Conservation (phyloP, 1,284 basidiomycete species). For the Marasmius oreades region DNA sequence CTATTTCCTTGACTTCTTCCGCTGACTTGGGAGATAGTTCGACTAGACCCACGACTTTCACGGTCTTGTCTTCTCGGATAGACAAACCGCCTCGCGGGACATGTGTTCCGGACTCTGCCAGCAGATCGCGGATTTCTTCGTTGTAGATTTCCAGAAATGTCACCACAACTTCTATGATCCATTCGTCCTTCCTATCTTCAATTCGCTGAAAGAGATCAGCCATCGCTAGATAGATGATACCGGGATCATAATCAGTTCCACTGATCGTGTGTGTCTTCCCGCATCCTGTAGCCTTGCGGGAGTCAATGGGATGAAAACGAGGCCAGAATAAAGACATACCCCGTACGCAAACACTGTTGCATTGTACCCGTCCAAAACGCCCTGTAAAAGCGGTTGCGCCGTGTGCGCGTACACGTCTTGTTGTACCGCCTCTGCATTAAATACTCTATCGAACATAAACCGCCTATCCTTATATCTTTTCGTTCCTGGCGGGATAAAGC, state of each 20-base stretch:
- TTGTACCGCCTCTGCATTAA: conserved; percentile 76
- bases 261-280: conserved; percentile 98
- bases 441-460: conserved; percentile 94
- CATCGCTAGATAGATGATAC: conserved; percentile 96
- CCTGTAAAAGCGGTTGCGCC: conserved; percentile 77
- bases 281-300: conserved; percentile 86
- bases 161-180: conserved; percentile 82
- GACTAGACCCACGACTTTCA: conserved; percentile 84
- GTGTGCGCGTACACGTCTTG: conserved; percentile 85
- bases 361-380: conserved; percentile 91
- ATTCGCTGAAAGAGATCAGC: conserved; percentile 90
- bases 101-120: conserved; percentile 68
- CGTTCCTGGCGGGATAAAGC: conserved; percentile 79
- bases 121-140: conserved; percentile 95
- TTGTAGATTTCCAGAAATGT: conserved; percentile 98
- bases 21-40: conserved; percentile 78
- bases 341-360: conserved; percentile 97
- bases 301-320: conserved; percentile 12
- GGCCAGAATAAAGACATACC: conserved; percentile 48
- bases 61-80: conserved; percentile 89
- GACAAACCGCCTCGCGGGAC: conserved; percentile 79
- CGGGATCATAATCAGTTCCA: conserved; percentile 81
- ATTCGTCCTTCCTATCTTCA: conserved; percentile 77
- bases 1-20: conserved; percentile 91
- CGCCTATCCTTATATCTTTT: conserved; percentile 91